Conservation (phyloP, 2,329 filamentous ascomycete species). For the Cladophialophora carrionii region DNA sequence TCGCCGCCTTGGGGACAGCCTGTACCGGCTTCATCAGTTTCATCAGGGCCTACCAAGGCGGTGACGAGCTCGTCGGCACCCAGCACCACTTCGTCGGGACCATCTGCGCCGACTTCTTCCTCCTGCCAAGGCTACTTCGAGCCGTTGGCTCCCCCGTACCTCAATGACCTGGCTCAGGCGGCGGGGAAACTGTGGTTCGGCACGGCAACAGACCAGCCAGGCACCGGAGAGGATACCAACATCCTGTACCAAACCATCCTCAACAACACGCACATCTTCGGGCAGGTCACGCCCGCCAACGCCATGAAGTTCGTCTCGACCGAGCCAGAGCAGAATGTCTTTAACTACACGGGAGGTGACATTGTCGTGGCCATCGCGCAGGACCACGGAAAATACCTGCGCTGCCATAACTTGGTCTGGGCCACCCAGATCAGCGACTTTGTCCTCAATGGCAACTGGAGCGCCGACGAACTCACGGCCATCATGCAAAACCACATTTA, state of each 20-base stretch:
- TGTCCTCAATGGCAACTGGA: constrained; percentile 59
- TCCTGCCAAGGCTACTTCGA: constrained; percentile 25
- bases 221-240: constrained; percentile 54
- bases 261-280: constrained; percentile 62
- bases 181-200: constrained; percentile 61
- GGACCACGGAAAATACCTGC: constrained; percentile 53
- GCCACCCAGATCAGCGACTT: constrained; percentile 54
- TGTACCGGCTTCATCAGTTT: neutral
- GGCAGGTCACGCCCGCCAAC: constrained; percentile 67
- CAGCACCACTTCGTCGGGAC: constrained; percentile 13
- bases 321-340: constrained; percentile 60
- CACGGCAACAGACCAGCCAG: constrained; percentile 61
- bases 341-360: constrained; percentile 63
- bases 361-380: constrained; percentile 48
- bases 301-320: constrained; percentile 58
- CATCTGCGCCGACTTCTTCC: constrained; percentile 12
- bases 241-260: constrained; percentile 60
- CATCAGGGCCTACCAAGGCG: neutral
- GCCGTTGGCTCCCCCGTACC: constrained; percentile 43
- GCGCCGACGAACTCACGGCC: constrained; percentile 59
- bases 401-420: constrained; percentile 66
- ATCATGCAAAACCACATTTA: constrained; percentile 56
- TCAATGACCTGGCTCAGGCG: constrained; percentile 59
- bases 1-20: constrained; percentile 6
- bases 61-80: constrained; percentile 12